Conservation (phyloP, 2,329 filamentous ascomycete genomes). For the Penicillium sp. region DNA sequence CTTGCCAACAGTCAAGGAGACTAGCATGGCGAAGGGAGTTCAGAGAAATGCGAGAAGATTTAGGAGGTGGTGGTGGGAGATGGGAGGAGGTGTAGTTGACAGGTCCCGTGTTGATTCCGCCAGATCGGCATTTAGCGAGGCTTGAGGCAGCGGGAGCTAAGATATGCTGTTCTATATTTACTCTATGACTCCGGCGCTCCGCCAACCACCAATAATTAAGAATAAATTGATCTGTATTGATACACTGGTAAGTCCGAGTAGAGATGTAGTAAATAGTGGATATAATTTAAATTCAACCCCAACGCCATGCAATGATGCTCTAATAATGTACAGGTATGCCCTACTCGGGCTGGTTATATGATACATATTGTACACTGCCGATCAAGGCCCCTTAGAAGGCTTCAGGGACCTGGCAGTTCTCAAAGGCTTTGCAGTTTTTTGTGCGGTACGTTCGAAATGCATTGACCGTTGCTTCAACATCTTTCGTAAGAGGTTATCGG, state of each 20-base stretch:
- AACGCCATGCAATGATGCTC: conserved; percentile 11
- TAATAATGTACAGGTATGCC: conserved; percentile 8
- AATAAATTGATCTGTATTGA: not conserved
- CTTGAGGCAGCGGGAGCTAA: conserved; percentile 28
- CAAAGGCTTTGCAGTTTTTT: not conserved
- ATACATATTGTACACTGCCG: conserved; percentile 1
- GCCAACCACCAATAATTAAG: not conserved
- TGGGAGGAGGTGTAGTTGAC: conserved; percentile 11
- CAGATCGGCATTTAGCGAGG: conserved; percentile 36
- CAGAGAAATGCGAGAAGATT: not conserved
- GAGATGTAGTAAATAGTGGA: not conserved
- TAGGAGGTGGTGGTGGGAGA: conserved; percentile 14
- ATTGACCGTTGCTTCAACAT: conserved; percentile 8
- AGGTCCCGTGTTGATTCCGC: conserved; percentile 22
- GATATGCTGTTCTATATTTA: conserved; percentile 20
- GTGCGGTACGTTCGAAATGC: not conserved
- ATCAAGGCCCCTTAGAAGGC: not conserved
- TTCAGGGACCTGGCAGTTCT: not conserved
- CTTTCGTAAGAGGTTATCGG: conserved; percentile 8
- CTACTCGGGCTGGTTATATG: not conserved
- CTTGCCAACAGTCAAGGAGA: conserved; percentile 97
- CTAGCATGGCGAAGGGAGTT: conserved; percentile 66
- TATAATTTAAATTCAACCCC: not conserved
- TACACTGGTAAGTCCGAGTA: not conserved
- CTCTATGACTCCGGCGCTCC: not conserved